Conservation (phyloP, 441 rosid genomes). For the Jatropha multifida region DNA sequence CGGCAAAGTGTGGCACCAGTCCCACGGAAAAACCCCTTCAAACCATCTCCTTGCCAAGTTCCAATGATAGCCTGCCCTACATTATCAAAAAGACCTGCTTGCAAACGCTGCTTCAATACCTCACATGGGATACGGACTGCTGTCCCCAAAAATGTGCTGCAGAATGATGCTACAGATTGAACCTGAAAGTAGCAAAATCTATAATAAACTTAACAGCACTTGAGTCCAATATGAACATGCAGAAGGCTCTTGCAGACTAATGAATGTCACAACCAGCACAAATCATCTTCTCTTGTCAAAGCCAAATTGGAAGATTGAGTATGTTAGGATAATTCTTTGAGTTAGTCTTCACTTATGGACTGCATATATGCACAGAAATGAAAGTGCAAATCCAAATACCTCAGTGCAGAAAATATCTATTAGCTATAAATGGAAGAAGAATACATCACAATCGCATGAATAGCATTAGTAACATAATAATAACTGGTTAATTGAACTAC, state of each 20-base stretch:
- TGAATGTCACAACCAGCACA: background rate
- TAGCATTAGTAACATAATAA: background rate
- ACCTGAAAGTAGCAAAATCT: slow-evolving; percentile 50
- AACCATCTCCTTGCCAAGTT: slow-evolving; percentile 95
- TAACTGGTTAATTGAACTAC: background rate
- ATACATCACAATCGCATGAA: background rate
- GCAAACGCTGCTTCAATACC: slow-evolving; percentile 94
- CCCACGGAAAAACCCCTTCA: slow-evolving; percentile 93
- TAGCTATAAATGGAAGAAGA: background rate
- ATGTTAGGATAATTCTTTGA: background rate
- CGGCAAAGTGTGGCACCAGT: slow-evolving; percentile 96
- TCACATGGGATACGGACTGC: slow-evolving; percentile 96
- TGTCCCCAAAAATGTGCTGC: slow-evolving; percentile 92
- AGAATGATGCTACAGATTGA: slow-evolving; percentile 91
- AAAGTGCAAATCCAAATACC: background rate
- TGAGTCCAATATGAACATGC: slow-evolving; percentile 6
- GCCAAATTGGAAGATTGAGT: background rate
- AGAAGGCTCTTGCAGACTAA: background rate
- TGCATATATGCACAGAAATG: background rate
- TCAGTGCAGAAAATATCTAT: background rate
- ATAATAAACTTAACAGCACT: background rate
- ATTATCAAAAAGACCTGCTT: slow-evolving; percentile 86
- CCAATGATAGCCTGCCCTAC: slow-evolving; percentile 90
- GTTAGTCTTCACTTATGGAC: background rate
- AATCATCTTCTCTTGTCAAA: background rate